phyloP scores from a whole-genome alignment of 257 asterid species.

The Anisodus acutangulus region DNA sequence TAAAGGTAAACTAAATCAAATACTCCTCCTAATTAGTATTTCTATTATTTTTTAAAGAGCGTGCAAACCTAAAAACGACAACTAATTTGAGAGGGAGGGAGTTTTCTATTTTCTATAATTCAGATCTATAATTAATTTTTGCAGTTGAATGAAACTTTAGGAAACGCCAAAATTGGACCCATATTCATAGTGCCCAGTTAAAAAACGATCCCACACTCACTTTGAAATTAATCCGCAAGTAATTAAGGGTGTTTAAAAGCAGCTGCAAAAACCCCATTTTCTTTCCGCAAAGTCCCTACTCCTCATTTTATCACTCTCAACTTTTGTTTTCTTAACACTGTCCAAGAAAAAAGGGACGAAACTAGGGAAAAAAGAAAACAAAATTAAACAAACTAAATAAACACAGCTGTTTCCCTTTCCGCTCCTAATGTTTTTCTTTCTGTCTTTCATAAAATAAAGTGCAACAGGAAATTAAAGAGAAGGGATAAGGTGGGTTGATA shows the following conservation, averaged over 20 bases:
- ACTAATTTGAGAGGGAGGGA: no score
- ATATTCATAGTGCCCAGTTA: conserved; percentile 30
- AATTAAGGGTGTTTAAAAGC: conserved; percentile 47
- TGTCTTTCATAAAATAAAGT: conserved; percentile 43
- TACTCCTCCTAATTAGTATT: no score
- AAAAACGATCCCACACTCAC: conserved; percentile 15
- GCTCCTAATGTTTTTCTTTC: conserved; percentile 5
- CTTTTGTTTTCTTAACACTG: not conserved
- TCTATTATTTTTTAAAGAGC: no score
- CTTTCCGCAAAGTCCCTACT: not conserved
- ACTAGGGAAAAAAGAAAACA: no score
- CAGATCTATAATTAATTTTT: conserved; percentile 23
- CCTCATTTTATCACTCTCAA: conserved; percentile 17
- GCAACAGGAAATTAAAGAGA: conserved; percentile 31
- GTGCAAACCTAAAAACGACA: no score
- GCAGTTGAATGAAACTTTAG: conserved; percentile 23
- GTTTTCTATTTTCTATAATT: not conserved
- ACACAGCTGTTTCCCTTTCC: conserved; percentile 9
- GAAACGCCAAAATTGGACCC: conserved; percentile 35
- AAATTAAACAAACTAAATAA: not conserved
- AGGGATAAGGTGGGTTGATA: conserved; percentile 25
- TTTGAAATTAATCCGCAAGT: conserved; percentile 38
- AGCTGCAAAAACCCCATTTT: conserved; percentile 46
- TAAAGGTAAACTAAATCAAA: no score
- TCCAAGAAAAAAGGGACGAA: not conserved